Conservation (phyloP, 441 rosid genomes). For the Eutrema salsugineum region DNA sequence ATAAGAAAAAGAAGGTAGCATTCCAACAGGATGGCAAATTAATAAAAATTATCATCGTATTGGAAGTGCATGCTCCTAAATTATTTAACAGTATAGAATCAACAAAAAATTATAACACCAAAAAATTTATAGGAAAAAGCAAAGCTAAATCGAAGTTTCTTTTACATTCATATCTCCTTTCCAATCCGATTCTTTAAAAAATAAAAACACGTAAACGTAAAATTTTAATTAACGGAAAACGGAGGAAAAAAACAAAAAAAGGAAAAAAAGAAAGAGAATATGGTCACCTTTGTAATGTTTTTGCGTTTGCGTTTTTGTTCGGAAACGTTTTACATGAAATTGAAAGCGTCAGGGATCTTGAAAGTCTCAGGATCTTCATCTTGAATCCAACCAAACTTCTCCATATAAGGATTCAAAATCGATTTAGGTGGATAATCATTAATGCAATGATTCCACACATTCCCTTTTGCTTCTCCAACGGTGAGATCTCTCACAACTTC, state of each 20-base stretch:
- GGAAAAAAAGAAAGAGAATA: slow-evolving; percentile 8
- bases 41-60: slow-evolving; percentile 3
- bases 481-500: slow-evolving; percentile 75
- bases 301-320: slow-evolving; percentile 12
- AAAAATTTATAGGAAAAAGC: not conserved
- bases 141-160: slow-evolving; percentile 12
- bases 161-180: slow-evolving; percentile 16
- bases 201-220: not conserved
- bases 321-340: slow-evolving; percentile 15
- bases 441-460: slow-evolving; percentile 80
- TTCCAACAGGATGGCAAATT: slow-evolving; percentile 22
- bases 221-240: not conserved
- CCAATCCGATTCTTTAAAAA: not conserved
- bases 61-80: slow-evolving; percentile 16
- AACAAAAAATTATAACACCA: slow-evolving; percentile 18
- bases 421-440: slow-evolving; percentile 61
- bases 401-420: slow-evolving; percentile 59
- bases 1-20: not conserved
- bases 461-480: slow-evolving; percentile 27
- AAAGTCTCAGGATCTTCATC: slow-evolving; percentile 63
- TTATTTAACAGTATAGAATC: slow-evolving; percentile 11
- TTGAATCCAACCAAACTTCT: slow-evolving; percentile 88
- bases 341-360: slow-evolving; percentile 24
- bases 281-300: slow-evolving; percentile 25
- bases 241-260: not conserved